Evolutionary conservation across 805 yeast species (phyloP).

Genomic region (Wickerhamiella lipophila): DNA sequence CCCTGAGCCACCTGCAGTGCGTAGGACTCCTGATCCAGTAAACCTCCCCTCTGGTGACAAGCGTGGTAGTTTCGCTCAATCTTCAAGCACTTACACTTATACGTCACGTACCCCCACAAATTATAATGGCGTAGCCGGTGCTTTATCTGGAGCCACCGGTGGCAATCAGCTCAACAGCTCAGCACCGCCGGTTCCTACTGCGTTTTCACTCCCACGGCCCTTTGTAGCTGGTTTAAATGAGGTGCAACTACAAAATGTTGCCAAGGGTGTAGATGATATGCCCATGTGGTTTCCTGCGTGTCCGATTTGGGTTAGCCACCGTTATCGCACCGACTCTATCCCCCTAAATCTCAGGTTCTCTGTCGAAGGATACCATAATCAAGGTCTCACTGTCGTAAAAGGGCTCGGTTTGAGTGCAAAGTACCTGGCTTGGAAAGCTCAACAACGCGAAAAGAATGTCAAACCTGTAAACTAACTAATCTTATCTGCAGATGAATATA

Average conservation of each 20-base stretch:
- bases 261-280: slow-evolving; percentile 21
- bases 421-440: slow-evolving; percentile 49
- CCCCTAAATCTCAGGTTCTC: slow-evolving; percentile 19
- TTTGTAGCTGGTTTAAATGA: slow-evolving; percentile 16
- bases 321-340: slow-evolving; percentile 20
- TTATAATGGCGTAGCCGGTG: neutral
- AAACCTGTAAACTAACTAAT: neutral
- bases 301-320: slow-evolving; percentile 22
- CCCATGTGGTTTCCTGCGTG: slow-evolving; percentile 24
- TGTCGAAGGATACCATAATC: slow-evolving; percentile 14
- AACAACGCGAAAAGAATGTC: neutral
- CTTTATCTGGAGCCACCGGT: neutral
- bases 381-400: slow-evolving; percentile 20
- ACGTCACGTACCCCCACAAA: neutral
- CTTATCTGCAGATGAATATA: too few species aligned
- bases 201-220: slow-evolving; percentile 22
- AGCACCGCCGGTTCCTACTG: slow-evolving; percentile 20
- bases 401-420: slow-evolving; percentile 60
- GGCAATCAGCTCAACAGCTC: slow-evolving; percentile 12
- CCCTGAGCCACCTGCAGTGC: slow-evolving; percentile 31
- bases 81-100: neutral
- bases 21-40: slow-evolving; percentile 15
- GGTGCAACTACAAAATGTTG: slow-evolving; percentile 15
- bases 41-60: neutral
- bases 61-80: neutral